Conservation (phyloP, 1,284 basidiomycete genomes). For the Marasmius sp. region DNA sequence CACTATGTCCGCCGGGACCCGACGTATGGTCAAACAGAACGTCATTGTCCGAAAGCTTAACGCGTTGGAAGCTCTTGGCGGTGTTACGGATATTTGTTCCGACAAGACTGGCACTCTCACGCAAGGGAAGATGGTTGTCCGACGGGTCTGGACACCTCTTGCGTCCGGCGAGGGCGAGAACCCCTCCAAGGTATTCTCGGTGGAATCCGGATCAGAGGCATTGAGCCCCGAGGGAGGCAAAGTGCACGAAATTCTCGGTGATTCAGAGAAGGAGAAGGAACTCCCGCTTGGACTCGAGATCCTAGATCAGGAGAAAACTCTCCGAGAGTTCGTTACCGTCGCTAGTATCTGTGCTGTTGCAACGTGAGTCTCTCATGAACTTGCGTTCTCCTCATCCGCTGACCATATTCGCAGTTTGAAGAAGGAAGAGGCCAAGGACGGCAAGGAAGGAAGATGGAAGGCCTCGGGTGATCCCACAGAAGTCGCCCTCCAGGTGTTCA, state of each 20-base stretch:
- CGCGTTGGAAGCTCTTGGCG: slow-evolving; percentile 6
- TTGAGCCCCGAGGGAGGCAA: slow-evolving; percentile 24
- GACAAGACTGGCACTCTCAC: slow-evolving; percentile 72
- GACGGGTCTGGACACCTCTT: slow-evolving; percentile 55
- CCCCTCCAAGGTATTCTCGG: slow-evolving; percentile 16
- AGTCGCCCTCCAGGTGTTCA: slow-evolving; percentile 65
- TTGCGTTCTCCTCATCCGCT: background rate
- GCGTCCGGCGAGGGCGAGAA: slow-evolving; percentile 20
- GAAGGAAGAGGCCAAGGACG: slow-evolving; percentile 26
- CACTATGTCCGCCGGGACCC: slow-evolving; percentile 51
- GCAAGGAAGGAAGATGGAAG: slow-evolving; percentile 52
- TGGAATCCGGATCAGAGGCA: slow-evolving; percentile 28
- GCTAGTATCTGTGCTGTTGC: slow-evolving; percentile 36
- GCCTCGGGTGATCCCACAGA: slow-evolving; percentile 73
- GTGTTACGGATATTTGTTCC: slow-evolving; percentile 50
- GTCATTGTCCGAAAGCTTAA: slow-evolving; percentile 15
- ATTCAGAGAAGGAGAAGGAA: background rate
- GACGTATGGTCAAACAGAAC: slow-evolving; percentile 49
- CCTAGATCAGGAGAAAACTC: slow-evolving; percentile 22
- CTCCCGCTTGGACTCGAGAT: slow-evolving; percentile 20
- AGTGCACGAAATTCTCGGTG: background rate
- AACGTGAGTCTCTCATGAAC: slow-evolving; percentile 25
- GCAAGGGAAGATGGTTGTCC: slow-evolving; percentile 51
- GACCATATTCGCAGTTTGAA: background rate
- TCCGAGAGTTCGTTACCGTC: slow-evolving; percentile 29